phyloP scores from a whole-genome alignment of 148 eudicot species.

The Cornus suecica region DNA sequence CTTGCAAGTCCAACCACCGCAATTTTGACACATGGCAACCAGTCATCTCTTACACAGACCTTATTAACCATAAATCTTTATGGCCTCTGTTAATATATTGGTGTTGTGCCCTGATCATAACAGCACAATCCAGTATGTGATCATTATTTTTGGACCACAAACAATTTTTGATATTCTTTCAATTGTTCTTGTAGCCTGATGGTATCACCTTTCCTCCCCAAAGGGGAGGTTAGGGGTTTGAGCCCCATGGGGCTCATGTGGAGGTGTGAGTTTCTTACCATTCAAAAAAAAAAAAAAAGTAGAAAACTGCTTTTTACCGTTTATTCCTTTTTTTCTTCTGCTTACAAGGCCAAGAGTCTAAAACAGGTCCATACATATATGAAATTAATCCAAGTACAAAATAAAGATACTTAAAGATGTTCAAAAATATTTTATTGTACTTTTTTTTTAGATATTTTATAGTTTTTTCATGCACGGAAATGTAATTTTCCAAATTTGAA shows the following conservation, averaged over 20 bases:
- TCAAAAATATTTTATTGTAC: not conserved
- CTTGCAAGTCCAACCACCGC: slow-evolving; percentile 6
- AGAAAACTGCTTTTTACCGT: not conserved
- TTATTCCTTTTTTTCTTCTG: not conserved
- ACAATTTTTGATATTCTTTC: slow-evolving; percentile 12
- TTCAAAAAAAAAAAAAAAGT: no score
- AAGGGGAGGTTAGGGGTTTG: no score
- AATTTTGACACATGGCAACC: slow-evolving; percentile 13
- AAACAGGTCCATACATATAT: not conserved
- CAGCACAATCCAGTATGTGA: not conserved
- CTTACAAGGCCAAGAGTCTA: not conserved
- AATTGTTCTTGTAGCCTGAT: not conserved
- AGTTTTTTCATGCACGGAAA: no score
- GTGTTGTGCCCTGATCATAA: not conserved
- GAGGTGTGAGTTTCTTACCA: no score
- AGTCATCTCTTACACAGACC: slow-evolving; percentile 16
- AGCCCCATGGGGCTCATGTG: no score
- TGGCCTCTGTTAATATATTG: not conserved
- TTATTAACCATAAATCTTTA: not conserved
- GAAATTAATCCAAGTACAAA: not conserved
- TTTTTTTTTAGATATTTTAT: no score
- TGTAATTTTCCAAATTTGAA: slow-evolving; percentile 3
- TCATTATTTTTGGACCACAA: slow-evolving; percentile 1
- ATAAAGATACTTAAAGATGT: not conserved
- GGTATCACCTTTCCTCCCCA: no score